Base-by-base conservation (phyloP, 768 basidiomycete genomes). In the Phylloporus sp. region DNA sequence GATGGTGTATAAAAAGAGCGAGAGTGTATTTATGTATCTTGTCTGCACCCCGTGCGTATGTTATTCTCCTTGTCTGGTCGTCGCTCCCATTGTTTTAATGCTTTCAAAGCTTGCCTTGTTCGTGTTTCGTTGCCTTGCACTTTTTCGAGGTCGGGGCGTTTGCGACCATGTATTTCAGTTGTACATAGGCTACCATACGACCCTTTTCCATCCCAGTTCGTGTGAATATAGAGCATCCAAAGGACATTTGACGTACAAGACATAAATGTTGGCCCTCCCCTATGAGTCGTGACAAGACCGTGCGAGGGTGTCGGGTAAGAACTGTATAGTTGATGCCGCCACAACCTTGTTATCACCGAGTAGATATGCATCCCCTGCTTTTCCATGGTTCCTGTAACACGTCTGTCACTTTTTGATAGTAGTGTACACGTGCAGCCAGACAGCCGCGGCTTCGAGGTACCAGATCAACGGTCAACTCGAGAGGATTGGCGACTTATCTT, bases 1-100 rank as follows among this genome's bases (percentile, higher is more conserved):
- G 82, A 81, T 1, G 60, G 65, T 2, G 65, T 41, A 45, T 66
- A 41, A 52, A 23, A 20, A 9, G 11, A 24, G 22, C 10, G 15
- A 20, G 24, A 10, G 7, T 31, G n/a, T 39, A n/a, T 44, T 22
- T 47, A 47, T 20, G 23, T 28, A 18, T 40, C 24, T 26, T 38
- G 44, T 29, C 9, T 3, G 22, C 32, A 35, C 31, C 10, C 22
- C 29, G 18, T 41, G 45, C 45, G 31, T 58, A 52, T 40, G 40
- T 49, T 43, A 29, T 54, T 29, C 36, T 28, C 11, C 18, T 47
- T 22, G 44, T 12, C 35, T 28, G 11, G 18, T 43, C 40, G 18
- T 24, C 23, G 15, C 34, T 26, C 26, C 4, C 15, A 13, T 42
- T 22, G 12, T 23, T 34, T 47, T 12, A 15, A 23, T 23, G 44